A percentile compares a stretch with the other conserved stretches of the same genome.
Conservation (phyloP, 768 basidiomycete genomes). For the Russula sp. region DNA sequence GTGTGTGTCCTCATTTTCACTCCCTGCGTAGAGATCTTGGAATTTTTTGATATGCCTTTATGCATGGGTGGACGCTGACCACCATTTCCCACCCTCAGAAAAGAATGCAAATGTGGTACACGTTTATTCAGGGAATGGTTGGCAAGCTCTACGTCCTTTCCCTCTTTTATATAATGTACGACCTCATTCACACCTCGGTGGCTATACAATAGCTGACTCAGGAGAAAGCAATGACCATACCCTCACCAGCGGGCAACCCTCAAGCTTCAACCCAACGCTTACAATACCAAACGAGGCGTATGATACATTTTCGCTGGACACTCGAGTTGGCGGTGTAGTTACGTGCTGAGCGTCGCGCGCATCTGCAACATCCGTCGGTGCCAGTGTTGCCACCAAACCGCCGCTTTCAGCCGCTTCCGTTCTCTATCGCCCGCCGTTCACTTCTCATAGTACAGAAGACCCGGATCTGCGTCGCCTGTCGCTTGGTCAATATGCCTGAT, state of each 20-base stretch:
- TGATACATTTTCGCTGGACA: neutral
- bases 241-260: neutral
- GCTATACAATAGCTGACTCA: neutral
- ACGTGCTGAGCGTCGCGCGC: neutral
- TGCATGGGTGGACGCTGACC: neutral
- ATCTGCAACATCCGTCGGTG: neutral
- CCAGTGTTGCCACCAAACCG: neutral
- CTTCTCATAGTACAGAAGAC: neutral
- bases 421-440: too few species aligned
- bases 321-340: neutral
- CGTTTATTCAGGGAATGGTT: neutral
- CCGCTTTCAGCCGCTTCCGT: neutral
- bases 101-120: neutral
- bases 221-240: neutral
- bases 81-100: neutral
- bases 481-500: neutral
- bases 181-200: neutral
- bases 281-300: conserved; percentile 1
- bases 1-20: neutral
- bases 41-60: neutral
- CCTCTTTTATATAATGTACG: conserved; percentile 13
- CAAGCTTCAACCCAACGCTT: neutral
- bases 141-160: conserved; percentile 21
- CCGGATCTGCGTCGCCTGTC: neutral
- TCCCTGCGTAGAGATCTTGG: neutral